Evolutionary conservation across 371 early-diverging fungal genomes (phyloP).

Genomic region (Syncephalis plumigaleata): DNA sequence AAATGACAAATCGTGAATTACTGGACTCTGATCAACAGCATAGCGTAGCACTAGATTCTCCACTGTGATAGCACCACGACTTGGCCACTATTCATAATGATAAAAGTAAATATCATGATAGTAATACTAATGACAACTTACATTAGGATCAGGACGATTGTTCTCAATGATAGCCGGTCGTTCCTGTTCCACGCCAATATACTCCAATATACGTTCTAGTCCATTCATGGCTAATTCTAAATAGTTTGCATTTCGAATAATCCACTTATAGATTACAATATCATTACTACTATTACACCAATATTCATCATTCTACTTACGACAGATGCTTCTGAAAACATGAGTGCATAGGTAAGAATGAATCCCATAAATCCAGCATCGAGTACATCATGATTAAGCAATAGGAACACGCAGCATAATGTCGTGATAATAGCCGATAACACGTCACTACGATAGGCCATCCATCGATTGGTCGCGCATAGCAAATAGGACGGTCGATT

Average conservation of each 20-base stretch:
- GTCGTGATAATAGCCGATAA: constrained; percentile 43
- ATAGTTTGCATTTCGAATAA: too few relatives aligned
- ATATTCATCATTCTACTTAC: too few relatives aligned
- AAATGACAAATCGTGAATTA: constrained; percentile 31
- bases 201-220: constrained; percentile 46
- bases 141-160: constrained; percentile 17
- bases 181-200: constrained; percentile 33
- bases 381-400: constrained; percentile 18
- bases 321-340: constrained; percentile 22
- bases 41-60: constrained; percentile 33
- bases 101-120: too few relatives aligned
- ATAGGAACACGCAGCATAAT: constrained; percentile 25
- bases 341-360: constrained; percentile 48
- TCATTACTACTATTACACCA: too few relatives aligned
- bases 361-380: constrained; percentile 60
- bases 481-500: constrained; percentile 47
- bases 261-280: too few relatives aligned
- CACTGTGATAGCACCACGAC: constrained; percentile 34
- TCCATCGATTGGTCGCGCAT: constrained; percentile 74
- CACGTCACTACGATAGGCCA: constrained; percentile 46
- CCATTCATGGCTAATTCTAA: constrained; percentile 48
- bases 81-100: constrained; percentile 26
- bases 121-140: too few relatives aligned
- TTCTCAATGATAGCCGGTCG: constrained; percentile 25
- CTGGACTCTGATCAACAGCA: constrained; percentile 36